phyloP scores from a whole-genome alignment of 163 green algal genomes.

The Volvox carteri region DNA sequence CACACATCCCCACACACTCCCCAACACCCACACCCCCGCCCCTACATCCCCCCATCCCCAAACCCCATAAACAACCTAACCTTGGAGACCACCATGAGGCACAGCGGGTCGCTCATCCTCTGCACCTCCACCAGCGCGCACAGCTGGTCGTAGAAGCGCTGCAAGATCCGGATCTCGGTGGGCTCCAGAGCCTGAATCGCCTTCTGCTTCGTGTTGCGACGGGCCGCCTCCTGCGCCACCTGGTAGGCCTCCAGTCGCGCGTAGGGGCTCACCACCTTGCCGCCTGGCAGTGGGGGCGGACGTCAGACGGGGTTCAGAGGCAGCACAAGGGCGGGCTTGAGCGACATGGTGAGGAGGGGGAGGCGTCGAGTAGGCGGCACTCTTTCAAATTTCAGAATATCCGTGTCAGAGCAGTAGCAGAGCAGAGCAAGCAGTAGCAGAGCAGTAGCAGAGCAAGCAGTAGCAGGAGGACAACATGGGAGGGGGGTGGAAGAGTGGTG shows the following conservation, averaged over 20 bases:
- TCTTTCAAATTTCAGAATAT: too few species aligned
- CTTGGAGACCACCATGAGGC: constrained; percentile 73
- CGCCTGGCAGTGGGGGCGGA: background rate
- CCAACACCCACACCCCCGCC: background rate
- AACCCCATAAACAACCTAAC: too few species aligned
- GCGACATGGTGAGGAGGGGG: background rate
- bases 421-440: too few species aligned
- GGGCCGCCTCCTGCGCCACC: constrained; percentile 44
- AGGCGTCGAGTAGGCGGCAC: background rate
- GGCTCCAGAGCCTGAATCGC: constrained; percentile 56
- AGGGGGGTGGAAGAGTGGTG: too few species aligned
- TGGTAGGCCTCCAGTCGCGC: constrained; percentile 47
- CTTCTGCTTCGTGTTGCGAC: constrained; percentile 54
- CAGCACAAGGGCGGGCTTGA: too few species aligned
- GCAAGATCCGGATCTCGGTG: constrained; percentile 67
- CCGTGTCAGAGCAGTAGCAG: too few species aligned
- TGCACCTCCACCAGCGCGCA: constrained; percentile 76
- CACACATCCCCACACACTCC: background rate
- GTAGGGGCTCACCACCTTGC: constrained; percentile 53
- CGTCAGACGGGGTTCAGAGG: too few species aligned
- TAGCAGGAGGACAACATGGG: too few species aligned
- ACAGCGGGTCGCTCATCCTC: constrained; percentile 74
- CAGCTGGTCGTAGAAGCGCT: constrained; percentile 79
- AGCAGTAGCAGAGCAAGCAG: too few species aligned
- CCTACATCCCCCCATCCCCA: too few species aligned